These are phyloP conservation scores for Haplographium delicatum DNA, from an alignment of 495 filamentous ascomycete genomes.

Conservation along the genomic window DNA sequence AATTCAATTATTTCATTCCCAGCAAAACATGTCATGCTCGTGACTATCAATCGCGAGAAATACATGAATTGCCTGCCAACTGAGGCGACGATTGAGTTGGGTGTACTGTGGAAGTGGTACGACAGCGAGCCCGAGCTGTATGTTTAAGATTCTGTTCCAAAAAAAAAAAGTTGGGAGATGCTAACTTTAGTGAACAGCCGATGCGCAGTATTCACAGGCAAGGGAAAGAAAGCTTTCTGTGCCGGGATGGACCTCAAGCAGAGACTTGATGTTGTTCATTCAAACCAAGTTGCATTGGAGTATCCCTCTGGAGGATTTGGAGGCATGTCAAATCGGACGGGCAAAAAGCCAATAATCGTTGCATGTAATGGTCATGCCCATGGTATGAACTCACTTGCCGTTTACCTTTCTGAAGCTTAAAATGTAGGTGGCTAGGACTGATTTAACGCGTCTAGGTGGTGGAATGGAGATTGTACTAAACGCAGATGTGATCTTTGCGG, in stretches of 20 bases:
- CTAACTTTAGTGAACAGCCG: conserved; percentile 11
- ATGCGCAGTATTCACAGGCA: neutral
- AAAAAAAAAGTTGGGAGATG: no score
- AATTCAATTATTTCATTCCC: conserved; percentile 26
- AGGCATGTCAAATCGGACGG: conserved; percentile 20
- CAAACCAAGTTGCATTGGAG: conserved; percentile 1
- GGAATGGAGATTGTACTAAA: conserved; percentile 58
- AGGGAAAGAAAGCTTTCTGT: conserved; percentile 24
- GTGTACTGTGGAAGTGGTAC: conserved; percentile 30
- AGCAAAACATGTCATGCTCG: conserved; percentile 27
- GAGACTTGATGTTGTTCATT: neutral
- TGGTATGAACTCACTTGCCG: conserved; percentile 2
- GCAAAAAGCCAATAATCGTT: conserved; percentile 52
- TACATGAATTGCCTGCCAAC: conserved; percentile 29
- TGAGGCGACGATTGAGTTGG: conserved; percentile 27
- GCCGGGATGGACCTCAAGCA: conserved; percentile 30
- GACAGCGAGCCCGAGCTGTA: conserved; percentile 26
- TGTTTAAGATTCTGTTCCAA: neutral
- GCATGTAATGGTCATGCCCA: conserved; percentile 53
- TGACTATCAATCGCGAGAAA: conserved; percentile 26
- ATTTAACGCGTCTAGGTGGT: conserved; percentile 44
- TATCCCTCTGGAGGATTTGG: conserved; percentile 19
- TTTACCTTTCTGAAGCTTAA: neutral
- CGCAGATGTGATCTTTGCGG: conserved; percentile 54
- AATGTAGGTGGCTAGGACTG: neutral